Evolutionary conservation across 2,329 filamentous ascomycete species (phyloP).

Genomic region (Aaosphaeria pasadenensis): DNA sequence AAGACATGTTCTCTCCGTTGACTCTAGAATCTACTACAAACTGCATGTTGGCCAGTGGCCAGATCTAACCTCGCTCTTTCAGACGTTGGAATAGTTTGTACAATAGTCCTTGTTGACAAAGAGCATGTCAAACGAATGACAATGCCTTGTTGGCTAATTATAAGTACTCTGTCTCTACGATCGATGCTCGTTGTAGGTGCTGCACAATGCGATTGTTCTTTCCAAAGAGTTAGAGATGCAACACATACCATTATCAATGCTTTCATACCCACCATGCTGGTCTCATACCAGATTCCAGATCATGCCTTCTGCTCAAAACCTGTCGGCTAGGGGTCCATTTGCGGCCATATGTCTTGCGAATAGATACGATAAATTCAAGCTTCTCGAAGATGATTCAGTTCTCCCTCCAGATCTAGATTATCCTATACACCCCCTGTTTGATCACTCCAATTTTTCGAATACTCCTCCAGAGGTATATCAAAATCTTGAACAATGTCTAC

Average conservation of each 20-base stretch:
- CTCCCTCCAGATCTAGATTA: constrained; percentile 21
- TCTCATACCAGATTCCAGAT: background rate
- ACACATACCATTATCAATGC: background rate
- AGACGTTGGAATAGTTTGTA: no score
- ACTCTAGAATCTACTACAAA: no score
- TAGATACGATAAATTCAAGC: constrained; percentile 26
- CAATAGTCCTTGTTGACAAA: no score
- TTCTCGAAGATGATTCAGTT: constrained; percentile 23
- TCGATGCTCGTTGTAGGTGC: no score
- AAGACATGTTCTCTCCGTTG: no score
- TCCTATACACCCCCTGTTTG: constrained; percentile 29
- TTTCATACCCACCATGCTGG: background rate
- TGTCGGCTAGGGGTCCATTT: background rate
- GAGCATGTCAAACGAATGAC: no score
- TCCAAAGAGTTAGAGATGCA: no score
- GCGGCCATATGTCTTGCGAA: constrained; percentile 12
- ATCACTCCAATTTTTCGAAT: constrained; percentile 9
- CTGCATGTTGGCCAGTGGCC: no score
- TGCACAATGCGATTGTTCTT: no score
- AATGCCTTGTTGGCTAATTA: no score
- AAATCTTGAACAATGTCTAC: constrained; percentile 20
- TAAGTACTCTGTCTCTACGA: no score
- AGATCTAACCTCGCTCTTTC: no score
- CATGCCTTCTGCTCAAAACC: background rate
- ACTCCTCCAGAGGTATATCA: constrained; percentile 1